Evolutionary conservation across 768 basidiomycete genomes (phyloP).

Genomic region (Daedalea quercina): DNA sequence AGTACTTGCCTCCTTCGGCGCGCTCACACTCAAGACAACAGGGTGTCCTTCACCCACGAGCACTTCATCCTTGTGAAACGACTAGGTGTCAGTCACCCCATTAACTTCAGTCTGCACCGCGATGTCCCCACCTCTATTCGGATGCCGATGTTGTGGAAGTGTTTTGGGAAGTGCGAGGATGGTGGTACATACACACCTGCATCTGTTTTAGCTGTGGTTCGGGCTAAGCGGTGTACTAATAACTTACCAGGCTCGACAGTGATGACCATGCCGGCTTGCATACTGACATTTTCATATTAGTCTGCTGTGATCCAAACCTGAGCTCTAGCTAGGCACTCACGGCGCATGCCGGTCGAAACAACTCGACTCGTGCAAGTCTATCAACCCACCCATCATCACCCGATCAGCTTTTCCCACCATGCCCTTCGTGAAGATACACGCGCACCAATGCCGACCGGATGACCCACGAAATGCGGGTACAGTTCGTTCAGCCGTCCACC

Average conservation of each 20-base stretch:
- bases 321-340: slow-evolving; percentile 29
- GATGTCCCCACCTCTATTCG: slow-evolving; percentile 68
- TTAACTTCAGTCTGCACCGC: too few species aligned
- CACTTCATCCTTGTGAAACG: slow-evolving; percentile 54
- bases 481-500: slow-evolving; percentile 60
- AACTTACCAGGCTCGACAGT: slow-evolving; percentile 80
- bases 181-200: slow-evolving; percentile 86
- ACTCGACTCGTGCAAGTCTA: slow-evolving; percentile 86
- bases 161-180: slow-evolving; percentile 67
- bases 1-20: slow-evolving; percentile 75
- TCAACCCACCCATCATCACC: not conserved
- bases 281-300: too few species aligned
- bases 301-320: not conserved
- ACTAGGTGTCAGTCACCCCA: not conserved
- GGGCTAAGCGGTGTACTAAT: too few species aligned
- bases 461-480: slow-evolving; percentile 91
- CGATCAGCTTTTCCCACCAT: not conserved
- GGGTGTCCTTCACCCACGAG: slow-evolving; percentile 57
- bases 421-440: not conserved
- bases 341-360: slow-evolving; percentile 46
- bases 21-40: slow-evolving; percentile 57
- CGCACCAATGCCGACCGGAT: slow-evolving; percentile 86
- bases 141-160: slow-evolving; percentile 87
- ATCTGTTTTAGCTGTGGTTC: too few species aligned
- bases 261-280: slow-evolving; percentile 84